Evolutionary conservation across 2,329 filamentous ascomycete genomes (phyloP), one percentile per base, ranked within the genome.

Genomic region (Myriosclerotinia duriaeana): DNA sequence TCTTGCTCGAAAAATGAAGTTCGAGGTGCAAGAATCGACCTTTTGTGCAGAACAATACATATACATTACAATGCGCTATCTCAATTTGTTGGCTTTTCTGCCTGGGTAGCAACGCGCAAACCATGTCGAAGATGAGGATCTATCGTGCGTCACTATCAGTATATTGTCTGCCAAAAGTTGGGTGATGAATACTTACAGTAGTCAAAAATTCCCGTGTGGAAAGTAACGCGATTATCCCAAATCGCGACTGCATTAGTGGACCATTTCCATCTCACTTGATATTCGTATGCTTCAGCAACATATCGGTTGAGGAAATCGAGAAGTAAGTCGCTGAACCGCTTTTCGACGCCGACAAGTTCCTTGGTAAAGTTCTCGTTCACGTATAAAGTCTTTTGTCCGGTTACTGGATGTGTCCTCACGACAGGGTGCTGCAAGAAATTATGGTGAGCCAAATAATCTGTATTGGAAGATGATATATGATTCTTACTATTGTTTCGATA

Each of bases 81-180:
- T 60, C 56, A 60, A 48, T 22, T 60, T 12, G 42, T 60, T 0
- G 89, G 89, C 79, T 87, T 87, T 79, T 92, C 90, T 0, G 87
- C 89, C 62, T 92, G 77, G 7, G 86, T 81, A 0, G 89, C 92
- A 4, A 92, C 89, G 30, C 90, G 81, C 0, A 89, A 91, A 2
- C 89, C 89, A 74, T 92, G 89, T 48, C 89, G 80, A 48, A 65
- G 44, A 40, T 65, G 63, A 17, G 63, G 63, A 42, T 65, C 63
- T 64, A 11, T 60, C 1, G 8, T 30, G 12, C 8, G 36, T 60
- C 42, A 22, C 30, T 22, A 48, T 60, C 11, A 60, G 56, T 60
- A 48, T 48, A 22, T 48, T 36, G 20, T 17, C 56, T 38, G 20
- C 56, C 56, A 48, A 48, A 36, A 48, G 30, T 56, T 36, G n/a